Conservation (phyloP, 2,329 filamentous ascomycete species). For the Thelonectria discophora region DNA sequence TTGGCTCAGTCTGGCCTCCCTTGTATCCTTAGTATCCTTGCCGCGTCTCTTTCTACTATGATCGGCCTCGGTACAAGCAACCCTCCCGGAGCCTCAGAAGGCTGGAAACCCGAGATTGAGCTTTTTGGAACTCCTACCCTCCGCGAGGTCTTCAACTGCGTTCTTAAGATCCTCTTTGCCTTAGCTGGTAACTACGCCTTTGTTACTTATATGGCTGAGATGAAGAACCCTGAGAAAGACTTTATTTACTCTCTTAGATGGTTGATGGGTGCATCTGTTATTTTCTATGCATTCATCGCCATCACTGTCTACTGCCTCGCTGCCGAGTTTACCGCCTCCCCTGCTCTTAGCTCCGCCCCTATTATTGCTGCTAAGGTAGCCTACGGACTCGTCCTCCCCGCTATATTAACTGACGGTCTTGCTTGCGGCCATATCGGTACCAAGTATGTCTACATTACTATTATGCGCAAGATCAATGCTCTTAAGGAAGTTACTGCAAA, state of each 20-base stretch:
- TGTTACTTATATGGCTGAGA: constrained; percentile 39
- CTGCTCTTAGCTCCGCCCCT: constrained; percentile 35
- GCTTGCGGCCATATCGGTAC: constrained; percentile 32
- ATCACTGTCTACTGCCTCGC: constrained; percentile 33
- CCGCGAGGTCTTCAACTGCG: constrained; percentile 25
- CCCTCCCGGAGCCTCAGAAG: constrained; percentile 23
- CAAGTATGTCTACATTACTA: constrained; percentile 34
- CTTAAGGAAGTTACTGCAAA: constrained; percentile 30
- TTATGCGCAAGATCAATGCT: constrained; percentile 33
- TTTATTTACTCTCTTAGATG: constrained; percentile 27
- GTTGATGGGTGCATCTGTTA: constrained; percentile 23
- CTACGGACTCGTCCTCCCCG: constrained; percentile 35
- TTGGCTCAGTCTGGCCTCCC: constrained; percentile 29
- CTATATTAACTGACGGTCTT: constrained; percentile 31
- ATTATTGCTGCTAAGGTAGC: constrained; percentile 31
- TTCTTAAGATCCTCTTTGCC: constrained; percentile 33
- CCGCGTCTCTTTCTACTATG: constrained; percentile 35
- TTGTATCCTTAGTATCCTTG: constrained; percentile 33
- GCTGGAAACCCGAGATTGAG: constrained; percentile 28
- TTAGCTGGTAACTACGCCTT: constrained; percentile 37
- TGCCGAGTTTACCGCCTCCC: constrained; percentile 29
- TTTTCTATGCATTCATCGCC: constrained; percentile 32
- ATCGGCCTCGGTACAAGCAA: constrained; percentile 30
- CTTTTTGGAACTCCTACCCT: constrained; percentile 21
- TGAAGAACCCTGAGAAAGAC: constrained; percentile 33